Evolutionary conservation across 768 basidiomycete species (phyloP).

Genomic region (Obba rivulosa): DNA sequence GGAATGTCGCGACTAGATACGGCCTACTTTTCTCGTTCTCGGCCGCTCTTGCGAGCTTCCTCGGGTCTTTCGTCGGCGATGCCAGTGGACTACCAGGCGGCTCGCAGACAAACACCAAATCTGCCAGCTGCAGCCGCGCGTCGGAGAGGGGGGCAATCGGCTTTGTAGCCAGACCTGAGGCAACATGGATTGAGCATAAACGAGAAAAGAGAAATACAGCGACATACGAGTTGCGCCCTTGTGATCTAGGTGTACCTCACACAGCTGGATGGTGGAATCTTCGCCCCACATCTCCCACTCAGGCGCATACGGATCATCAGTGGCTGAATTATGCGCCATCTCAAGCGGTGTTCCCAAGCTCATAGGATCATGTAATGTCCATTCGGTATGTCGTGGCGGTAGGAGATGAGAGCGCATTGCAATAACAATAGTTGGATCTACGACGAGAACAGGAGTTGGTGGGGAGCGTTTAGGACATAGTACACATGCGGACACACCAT

Average conservation of each 20-base stretch:
- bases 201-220: constrained; percentile 1
- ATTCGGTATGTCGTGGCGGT: constrained; percentile 29
- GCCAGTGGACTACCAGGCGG: constrained; percentile 3
- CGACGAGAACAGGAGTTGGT: too few species aligned
- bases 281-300: constrained; percentile 57
- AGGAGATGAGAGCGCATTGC: constrained; percentile 56
- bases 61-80: too few species aligned
- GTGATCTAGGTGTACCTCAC: constrained; percentile 49
- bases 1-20: constrained; percentile 46
- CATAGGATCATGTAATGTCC: constrained; percentile 29
- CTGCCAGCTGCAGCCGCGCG: constrained; percentile 30
- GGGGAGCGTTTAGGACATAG: too few species aligned
- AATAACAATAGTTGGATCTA: constrained; percentile 54
- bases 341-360: constrained; percentile 37
- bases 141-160: constrained; percentile 43
- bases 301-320: constrained; percentile 20
- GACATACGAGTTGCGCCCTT: constrained; percentile 42
- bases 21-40: constrained; percentile 26
- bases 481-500: constrained; percentile 34
- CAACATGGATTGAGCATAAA: constrained; percentile 1
- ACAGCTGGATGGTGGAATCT: constrained; percentile 55
- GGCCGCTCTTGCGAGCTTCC: background rate
- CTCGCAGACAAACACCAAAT: constrained; percentile 39
- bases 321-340: constrained; percentile 24
- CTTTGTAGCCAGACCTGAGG: constrained; percentile 35